Evolutionary conservation across 371 early-diverging fungal genomes (phyloP).

Genomic region (Dichotomocladium elegans): DNA sequence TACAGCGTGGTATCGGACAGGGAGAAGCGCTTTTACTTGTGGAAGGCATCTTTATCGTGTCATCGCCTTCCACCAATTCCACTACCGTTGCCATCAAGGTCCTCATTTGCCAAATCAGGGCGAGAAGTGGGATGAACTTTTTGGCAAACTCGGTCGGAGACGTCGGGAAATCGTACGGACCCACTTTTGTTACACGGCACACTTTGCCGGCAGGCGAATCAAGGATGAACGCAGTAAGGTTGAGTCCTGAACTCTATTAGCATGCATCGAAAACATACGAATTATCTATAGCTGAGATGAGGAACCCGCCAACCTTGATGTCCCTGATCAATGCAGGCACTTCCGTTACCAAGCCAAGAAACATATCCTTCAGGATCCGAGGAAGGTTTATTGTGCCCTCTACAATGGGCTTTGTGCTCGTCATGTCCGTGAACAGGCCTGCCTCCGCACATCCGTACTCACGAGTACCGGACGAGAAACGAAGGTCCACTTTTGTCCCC

Average conservation of each 20-base stretch:
- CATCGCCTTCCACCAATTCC: background rate
- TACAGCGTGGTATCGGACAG: no score
- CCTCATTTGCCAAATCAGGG: background rate
- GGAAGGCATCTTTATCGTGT: background rate
- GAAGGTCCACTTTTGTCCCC: background rate
- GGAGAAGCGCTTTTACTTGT: no score
- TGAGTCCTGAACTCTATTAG: no score
- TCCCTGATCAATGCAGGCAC: background rate
- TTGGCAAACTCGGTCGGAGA: background rate
- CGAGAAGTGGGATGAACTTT: background rate
- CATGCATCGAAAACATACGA: no score
- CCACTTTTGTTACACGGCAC: background rate
- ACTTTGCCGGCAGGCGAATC: background rate
- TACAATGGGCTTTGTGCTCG: background rate
- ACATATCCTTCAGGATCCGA: background rate
- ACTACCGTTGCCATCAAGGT: background rate
- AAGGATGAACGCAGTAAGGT: background rate
- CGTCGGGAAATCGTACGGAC: background rate
- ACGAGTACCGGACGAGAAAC: background rate
- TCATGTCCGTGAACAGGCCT: background rate
- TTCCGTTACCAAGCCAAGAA: background rate
- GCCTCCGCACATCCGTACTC: background rate
- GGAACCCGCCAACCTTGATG: background rate
- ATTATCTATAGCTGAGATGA: background rate
- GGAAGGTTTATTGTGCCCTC: slow-evolving; percentile 1